Evolutionary conservation across 345 rosid species (phyloP).

Genomic region (Moricandia moricandioides): DNA sequence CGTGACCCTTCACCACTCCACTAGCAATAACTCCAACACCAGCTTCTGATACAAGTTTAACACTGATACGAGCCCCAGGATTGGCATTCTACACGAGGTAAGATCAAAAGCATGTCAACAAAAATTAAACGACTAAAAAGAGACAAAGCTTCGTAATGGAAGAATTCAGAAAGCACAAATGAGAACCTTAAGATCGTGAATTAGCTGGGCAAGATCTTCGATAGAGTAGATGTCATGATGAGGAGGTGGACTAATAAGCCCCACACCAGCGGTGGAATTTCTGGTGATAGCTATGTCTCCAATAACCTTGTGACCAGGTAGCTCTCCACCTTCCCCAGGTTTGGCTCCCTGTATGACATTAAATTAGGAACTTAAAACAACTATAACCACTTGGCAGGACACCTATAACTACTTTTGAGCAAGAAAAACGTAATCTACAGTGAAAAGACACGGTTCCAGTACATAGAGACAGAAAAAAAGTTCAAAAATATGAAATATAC

Average conservation of each 20-base stretch:
- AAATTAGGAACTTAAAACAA: slow-evolving; percentile 6
- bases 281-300: slow-evolving; percentile 98
- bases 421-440: slow-evolving; percentile 5
- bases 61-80: slow-evolving; percentile 90
- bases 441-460: neutral
- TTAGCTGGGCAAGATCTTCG: slow-evolving; percentile 97
- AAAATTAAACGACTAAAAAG: neutral
- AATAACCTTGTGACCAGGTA: slow-evolving; percentile 98
- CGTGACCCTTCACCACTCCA: slow-evolving; percentile 99
- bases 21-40: slow-evolving; percentile 99
- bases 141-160: neutral
- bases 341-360: slow-evolving; percentile 78
- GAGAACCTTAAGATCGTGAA: slow-evolving; percentile 97
- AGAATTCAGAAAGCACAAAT: neutral
- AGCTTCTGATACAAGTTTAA: slow-evolving; percentile 95
- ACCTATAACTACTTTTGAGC: too few relatives aligned
- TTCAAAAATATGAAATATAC: slow-evolving; percentile 52
- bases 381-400: too few relatives aligned
- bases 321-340: slow-evolving; percentile 99
- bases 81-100: slow-evolving; percentile 68
- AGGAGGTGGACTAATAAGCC: slow-evolving; percentile 98
- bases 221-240: slow-evolving; percentile 99
- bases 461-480: slow-evolving; percentile 31
- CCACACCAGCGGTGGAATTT: slow-evolving; percentile 98
- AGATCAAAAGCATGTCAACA: slow-evolving; percentile 5